phyloP scores from a whole-genome alignment of 108 stramenopile species.

The Nannochloropsis salina region DNA sequence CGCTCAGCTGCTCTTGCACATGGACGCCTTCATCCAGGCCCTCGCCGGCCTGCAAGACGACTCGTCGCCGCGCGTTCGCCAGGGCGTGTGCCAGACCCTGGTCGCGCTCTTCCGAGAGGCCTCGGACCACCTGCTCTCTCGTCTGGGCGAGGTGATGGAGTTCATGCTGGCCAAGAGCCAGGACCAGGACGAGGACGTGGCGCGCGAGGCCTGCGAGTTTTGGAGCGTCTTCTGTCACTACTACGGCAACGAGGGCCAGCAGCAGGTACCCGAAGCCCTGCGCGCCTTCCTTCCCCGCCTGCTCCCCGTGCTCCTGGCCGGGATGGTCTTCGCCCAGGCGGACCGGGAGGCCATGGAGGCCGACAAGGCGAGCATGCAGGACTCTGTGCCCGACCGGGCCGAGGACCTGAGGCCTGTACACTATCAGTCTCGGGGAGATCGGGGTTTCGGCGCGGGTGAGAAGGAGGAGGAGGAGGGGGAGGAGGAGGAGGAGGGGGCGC shows the following conservation, averaged over 20 bases:
- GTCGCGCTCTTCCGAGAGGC: conserved; percentile 57
- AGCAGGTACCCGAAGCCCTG: conserved; percentile 20
- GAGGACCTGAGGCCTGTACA: conserved; percentile 70
- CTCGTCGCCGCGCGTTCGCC: conserved; percentile 58
- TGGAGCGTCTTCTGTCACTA: conserved; percentile 51
- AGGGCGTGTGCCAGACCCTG: conserved; percentile 76
- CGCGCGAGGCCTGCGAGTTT: conserved; percentile 76
- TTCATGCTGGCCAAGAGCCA: conserved; percentile 66
- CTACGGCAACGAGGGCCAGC: neutral
- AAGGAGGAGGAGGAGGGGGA: neutral
- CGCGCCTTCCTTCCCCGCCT: conserved; percentile 54
- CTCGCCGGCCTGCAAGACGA: conserved; percentile 65
- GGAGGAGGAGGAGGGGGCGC: conserved; percentile 22
- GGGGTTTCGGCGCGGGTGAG: conserved; percentile 32
- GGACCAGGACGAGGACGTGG: conserved; percentile 54
- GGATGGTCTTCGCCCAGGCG: conserved; percentile 75
- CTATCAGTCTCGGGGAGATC: conserved; percentile 61
- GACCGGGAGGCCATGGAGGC: conserved; percentile 68
- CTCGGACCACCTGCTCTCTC: neutral
- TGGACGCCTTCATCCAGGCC: conserved; percentile 65
- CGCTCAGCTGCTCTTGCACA: conserved; percentile 64
- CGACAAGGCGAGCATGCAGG: conserved; percentile 34
- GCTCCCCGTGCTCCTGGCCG: conserved; percentile 65
- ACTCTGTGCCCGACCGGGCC: conserved; percentile 47
- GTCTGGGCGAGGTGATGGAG: conserved; percentile 27